These are phyloP conservation scores for Globisporangium rhizosaccharum DNA, from an alignment of 352 stramenopile genomes.

Conservation along the genomic window DNA sequence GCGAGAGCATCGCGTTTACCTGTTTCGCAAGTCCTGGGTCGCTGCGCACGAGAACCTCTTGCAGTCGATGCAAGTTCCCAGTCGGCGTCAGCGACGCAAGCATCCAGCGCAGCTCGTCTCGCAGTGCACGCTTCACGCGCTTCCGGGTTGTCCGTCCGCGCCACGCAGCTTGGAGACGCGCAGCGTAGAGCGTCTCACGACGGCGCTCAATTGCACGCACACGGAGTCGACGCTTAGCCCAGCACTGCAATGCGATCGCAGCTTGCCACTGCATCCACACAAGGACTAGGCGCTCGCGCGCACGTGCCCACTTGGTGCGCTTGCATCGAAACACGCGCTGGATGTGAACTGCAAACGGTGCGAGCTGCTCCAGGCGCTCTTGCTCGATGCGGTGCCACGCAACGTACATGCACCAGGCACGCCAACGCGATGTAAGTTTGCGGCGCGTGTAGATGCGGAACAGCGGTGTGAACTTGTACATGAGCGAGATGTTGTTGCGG, in stretches of 20 bases:
- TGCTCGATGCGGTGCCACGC: constrained; percentile 39
- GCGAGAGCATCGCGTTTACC: constrained; percentile 42
- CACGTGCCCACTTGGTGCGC: constrained; percentile 26
- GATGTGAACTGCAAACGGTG: constrained; percentile 48
- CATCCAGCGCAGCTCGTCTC: constrained; percentile 34
- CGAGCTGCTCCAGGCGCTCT: constrained; percentile 27
- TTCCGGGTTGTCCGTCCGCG: constrained; percentile 27
- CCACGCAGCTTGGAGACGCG: constrained; percentile 42
- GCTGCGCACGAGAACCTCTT: constrained; percentile 29
- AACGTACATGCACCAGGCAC: constrained; percentile 33
- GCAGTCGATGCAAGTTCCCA: constrained; percentile 53
- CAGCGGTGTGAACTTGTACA: constrained; percentile 59
- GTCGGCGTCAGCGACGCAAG: constrained; percentile 47
- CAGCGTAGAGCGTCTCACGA: constrained; percentile 20
- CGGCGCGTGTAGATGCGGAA: constrained; percentile 48
- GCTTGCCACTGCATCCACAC: constrained; percentile 35
- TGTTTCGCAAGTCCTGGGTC: constrained; percentile 26
- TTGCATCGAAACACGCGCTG: constrained; percentile 50
- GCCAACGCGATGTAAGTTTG: constrained; percentile 31
- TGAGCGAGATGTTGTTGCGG: constrained; percentile 31
- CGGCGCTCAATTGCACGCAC: constrained; percentile 12
- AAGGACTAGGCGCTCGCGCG: constrained; percentile 23
- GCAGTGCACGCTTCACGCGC: constrained; percentile 34
- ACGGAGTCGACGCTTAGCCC: constrained; percentile 21
- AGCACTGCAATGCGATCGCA: constrained; percentile 28